A percentile compares a stretch with the other conserved stretches of the same genome.
Conservation (phyloP, 2,329 filamentous ascomycete species). For the Pyricularia grisea region DNA sequence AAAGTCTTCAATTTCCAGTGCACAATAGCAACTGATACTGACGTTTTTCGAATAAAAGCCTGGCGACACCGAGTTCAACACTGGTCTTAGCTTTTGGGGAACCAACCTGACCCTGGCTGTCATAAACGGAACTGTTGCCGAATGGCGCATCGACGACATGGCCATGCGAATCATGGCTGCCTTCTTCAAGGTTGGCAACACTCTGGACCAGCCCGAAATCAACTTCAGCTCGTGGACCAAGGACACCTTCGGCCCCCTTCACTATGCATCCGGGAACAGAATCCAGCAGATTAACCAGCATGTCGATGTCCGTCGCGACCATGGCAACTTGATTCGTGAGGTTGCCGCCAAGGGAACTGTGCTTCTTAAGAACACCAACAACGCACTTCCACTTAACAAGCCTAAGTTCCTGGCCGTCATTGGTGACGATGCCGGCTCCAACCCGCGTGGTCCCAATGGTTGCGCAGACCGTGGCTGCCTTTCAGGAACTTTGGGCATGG, state of each 20-base stretch:
- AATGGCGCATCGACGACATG: conserved; percentile 88
- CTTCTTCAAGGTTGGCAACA: conserved; percentile 56
- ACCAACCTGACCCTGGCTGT: conserved; percentile 80
- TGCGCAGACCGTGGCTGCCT: conserved; percentile 60
- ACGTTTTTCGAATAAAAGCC: conserved; percentile 26
- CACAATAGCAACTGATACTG: not conserved
- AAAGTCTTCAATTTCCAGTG: not conserved
- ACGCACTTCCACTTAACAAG: conserved; percentile 65
- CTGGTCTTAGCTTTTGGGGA: conserved; percentile 69
- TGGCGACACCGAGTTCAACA: conserved; percentile 70
- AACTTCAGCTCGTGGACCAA: conserved; percentile 87
- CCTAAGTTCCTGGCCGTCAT: conserved; percentile 70
- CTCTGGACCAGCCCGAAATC: conserved; percentile 40
- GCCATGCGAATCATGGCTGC: conserved; percentile 71
- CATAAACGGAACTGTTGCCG: conserved; percentile 79
- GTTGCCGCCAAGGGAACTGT: conserved; percentile 75
- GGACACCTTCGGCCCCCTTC: conserved; percentile 63
- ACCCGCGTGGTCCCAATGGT: conserved; percentile 66
- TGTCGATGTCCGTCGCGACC: conserved; percentile 72
- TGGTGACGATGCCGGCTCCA: conserved; percentile 74
- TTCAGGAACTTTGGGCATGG: conserved; percentile 58
- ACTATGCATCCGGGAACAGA: conserved; percentile 53
- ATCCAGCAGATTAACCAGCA: conserved; percentile 67
- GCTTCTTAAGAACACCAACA: conserved; percentile 75
- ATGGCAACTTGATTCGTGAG: conserved; percentile 63